Percentiles rank a stretch among this genome's conserved stretches.
Evolutionary conservation across 1,284 basidiomycete species (phyloP).

Genomic region (Testicularia cyperi): DNA sequence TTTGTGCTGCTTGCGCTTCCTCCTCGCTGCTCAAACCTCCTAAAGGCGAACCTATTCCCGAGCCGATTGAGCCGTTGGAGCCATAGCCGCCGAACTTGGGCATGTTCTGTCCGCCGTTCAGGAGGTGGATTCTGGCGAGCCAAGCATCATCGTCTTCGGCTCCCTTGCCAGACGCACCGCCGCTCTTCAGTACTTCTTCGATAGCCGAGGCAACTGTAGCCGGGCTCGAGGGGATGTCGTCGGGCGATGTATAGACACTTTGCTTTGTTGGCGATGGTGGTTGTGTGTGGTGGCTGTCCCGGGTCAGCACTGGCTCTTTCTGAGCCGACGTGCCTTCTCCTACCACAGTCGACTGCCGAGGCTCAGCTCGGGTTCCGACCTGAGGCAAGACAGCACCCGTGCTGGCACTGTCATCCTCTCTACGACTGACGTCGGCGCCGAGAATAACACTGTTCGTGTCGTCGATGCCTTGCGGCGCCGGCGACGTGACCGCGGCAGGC

Average conservation of each 20-base stretch:
- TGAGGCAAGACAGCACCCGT: too few relatives aligned
- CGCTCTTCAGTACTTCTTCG: conserved; percentile 28
- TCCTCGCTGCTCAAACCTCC: conserved; percentile 12
- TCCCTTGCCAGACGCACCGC: conserved; percentile 10
- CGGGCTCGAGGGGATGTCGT: conserved; percentile 27
- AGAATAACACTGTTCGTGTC: background rate
- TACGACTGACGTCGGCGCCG: too few relatives aligned
- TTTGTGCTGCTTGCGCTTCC: conserved; percentile 20
- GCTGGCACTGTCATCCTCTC: too few relatives aligned
- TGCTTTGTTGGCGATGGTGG: background rate
- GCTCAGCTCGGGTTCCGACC: too few relatives aligned
- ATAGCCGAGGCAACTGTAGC: conserved; percentile 33
- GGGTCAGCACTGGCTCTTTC: too few relatives aligned
- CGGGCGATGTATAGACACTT: conserved; percentile 1
- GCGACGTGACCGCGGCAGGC: too few relatives aligned
- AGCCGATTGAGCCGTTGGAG: conserved; percentile 8
- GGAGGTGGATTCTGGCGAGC: conserved; percentile 49
- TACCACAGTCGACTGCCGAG: too few relatives aligned
- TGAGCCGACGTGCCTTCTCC: too few relatives aligned
- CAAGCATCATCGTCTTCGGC: conserved; percentile 48
- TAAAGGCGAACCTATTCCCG: background rate
- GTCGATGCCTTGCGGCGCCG: conserved; percentile 6
- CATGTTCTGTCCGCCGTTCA: conserved; percentile 53
- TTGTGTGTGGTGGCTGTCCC: too few relatives aligned
- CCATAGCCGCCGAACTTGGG: conserved; percentile 32